Percentiles rank a stretch among this genome's conserved stretches.
Conservation (phyloP, 331 rosid genomes). For the Pyrus hybrid region DNA sequence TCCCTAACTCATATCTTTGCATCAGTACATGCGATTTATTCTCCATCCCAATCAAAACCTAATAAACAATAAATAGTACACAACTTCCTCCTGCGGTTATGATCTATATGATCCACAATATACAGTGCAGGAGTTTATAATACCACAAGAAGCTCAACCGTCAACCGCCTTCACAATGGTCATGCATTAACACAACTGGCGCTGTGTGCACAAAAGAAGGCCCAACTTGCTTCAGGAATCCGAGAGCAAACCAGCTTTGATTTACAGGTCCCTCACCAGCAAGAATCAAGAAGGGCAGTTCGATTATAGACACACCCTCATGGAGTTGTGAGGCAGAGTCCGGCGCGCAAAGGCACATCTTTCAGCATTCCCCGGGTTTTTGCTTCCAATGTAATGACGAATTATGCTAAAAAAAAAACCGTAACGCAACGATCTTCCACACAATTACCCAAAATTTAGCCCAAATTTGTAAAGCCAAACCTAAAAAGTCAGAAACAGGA, state of each 20-base stretch:
- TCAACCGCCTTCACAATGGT: slow-evolving; percentile 28
- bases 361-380: slow-evolving; percentile 50
- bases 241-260: slow-evolving; percentile 10
- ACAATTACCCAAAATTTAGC: neutral
- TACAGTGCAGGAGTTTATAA: slow-evolving; percentile 6
- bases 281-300: slow-evolving; percentile 19
- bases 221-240: slow-evolving; percentile 33
- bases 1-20: slow-evolving; percentile 72
- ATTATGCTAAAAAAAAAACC: neutral
- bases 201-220: slow-evolving; percentile 15
- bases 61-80: slow-evolving; percentile 10
- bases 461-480: neutral
- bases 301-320: slow-evolving; percentile 20
- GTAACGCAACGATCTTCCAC: slow-evolving; percentile 7
- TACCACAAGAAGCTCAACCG: slow-evolving; percentile 39
- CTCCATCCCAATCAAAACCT: slow-evolving; percentile 51
- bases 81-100: neutral
- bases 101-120: slow-evolving; percentile 13
- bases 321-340: slow-evolving; percentile 16
- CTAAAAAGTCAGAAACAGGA: neutral
- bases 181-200: slow-evolving; percentile 30
- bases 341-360: slow-evolving; percentile 30
- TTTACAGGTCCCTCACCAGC: slow-evolving; percentile 11
- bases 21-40: slow-evolving; percentile 41
- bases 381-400: slow-evolving; percentile 2